Conservation (phyloP, 2,329 filamentous ascomycete genomes). For the Colletotrichum spinosum region DNA sequence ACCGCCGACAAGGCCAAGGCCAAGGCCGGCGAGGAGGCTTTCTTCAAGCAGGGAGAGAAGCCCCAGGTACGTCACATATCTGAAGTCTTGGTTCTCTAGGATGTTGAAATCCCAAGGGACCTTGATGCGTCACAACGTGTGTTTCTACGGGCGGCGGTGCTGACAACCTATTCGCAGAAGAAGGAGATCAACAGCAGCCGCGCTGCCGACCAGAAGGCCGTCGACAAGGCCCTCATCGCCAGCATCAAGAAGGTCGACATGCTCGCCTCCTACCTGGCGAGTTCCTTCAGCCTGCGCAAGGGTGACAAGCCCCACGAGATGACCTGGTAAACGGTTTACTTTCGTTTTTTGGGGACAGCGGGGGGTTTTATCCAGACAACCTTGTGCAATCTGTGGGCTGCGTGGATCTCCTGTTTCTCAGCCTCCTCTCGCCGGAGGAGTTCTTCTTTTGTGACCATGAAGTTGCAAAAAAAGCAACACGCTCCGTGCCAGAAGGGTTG, state of each 20-base stretch:
- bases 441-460: too few species aligned
- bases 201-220: slow-evolving; percentile 96
- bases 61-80: slow-evolving; percentile 77
- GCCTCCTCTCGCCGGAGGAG: too few species aligned
- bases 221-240: slow-evolving; percentile 95
- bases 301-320: slow-evolving; percentile 99
- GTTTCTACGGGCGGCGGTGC: too few species aligned
- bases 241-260: slow-evolving; percentile 98
- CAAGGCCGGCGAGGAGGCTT: slow-evolving; percentile 97
- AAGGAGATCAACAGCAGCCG: slow-evolving; percentile 94
- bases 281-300: slow-evolving; percentile 98
- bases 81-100: too few species aligned
- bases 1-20: slow-evolving; percentile 93
- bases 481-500: too few species aligned
- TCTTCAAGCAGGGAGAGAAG: slow-evolving; percentile 99
- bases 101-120: too few species aligned
- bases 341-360: slow-evolving; percentile 7
- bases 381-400: too few species aligned
- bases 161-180: slow-evolving; percentile 73
- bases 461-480: too few species aligned
- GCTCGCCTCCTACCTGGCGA: slow-evolving; percentile 92
- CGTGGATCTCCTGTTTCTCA: too few species aligned
- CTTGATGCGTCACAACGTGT: too few species aligned
- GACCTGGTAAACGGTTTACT: slow-evolving; percentile 82
- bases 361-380: too few species aligned